Conservation (phyloP, 1,139 yeast species). For the Sugiyamaella sp. region DNA sequence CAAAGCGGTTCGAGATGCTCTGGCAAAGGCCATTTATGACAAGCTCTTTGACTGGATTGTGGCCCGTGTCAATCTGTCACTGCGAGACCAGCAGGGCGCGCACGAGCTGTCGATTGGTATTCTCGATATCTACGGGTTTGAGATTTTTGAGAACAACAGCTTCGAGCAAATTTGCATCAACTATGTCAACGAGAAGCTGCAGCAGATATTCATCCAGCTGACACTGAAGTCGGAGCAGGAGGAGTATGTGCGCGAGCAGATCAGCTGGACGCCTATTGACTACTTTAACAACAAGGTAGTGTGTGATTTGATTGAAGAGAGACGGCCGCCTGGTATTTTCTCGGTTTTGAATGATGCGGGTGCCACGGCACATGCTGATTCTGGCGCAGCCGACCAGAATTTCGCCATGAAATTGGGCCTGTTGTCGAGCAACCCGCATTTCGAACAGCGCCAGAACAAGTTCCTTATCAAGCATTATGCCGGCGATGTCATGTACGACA, state of each 20-base stretch:
- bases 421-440: constrained; percentile 81
- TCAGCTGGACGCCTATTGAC: constrained; percentile 96
- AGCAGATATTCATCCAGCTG: constrained; percentile 93
- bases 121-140: constrained; percentile 97
- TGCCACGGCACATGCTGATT: constrained; percentile 98
- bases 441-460: constrained; percentile 85
- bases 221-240: constrained; percentile 97
- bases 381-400: constrained; percentile 95
- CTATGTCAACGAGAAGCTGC: constrained; percentile 95
- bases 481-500: constrained; percentile 95
- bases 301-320: constrained; percentile 93
- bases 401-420: constrained; percentile 89
- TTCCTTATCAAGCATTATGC: constrained; percentile 96
- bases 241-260: constrained; percentile 92
- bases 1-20: constrained; percentile 89
- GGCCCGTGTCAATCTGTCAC: constrained; percentile 82
- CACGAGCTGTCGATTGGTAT: constrained; percentile 84
- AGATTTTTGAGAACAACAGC: constrained; percentile 93
- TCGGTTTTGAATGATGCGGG: constrained; percentile 96
- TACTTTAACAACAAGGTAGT: constrained; percentile 96
- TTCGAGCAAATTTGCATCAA: constrained; percentile 97
- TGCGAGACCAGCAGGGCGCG: constrained; percentile 52
- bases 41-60: constrained; percentile 97
- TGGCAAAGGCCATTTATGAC: constrained; percentile 92
- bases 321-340: constrained; percentile 95